These are phyloP conservation scores for Epichloe elymi DNA, from an alignment of 2,329 filamentous ascomycete genomes.

Conservation along the genomic window DNA sequence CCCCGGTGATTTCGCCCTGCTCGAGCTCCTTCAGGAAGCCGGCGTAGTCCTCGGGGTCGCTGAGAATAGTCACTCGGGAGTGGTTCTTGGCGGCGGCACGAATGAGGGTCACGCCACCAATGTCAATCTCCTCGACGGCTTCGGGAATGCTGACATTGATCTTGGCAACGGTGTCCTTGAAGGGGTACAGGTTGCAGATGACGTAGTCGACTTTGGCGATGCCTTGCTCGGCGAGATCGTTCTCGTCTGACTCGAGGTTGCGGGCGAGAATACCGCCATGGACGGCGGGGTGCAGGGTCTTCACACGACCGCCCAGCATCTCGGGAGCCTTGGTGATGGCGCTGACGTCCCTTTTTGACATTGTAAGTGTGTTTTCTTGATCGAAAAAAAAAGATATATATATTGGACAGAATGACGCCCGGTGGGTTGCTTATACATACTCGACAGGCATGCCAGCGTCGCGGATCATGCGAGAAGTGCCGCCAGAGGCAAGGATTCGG, in stretches of 20 bases:
- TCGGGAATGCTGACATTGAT: conserved; percentile 93
- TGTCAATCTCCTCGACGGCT: conserved; percentile 97
- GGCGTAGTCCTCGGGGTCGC: conserved; percentile 84
- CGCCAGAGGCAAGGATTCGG: conserved; percentile 84
- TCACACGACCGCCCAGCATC: conserved; percentile 76
- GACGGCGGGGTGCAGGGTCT: conserved; percentile 93
- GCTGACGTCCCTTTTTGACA: conserved; percentile 59
- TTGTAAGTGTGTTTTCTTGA: too few species aligned
- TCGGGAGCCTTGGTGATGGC: conserved; percentile 94
- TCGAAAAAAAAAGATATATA: too few species aligned
- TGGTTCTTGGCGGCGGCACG: conserved; percentile 98
- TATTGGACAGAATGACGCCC: too few species aligned
- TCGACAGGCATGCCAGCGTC: conserved; percentile 93
- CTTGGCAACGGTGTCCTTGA: conserved; percentile 96
- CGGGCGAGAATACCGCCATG: conserved; percentile 86
- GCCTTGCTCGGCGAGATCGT: conserved; percentile 88
- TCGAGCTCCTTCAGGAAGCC: conserved; percentile 87
- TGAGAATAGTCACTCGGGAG: conserved; percentile 85
- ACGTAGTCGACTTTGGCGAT: conserved; percentile 93
- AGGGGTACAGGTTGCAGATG: conserved; percentile 97
- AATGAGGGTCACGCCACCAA: conserved; percentile 92
- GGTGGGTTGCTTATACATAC: conserved; percentile 34
- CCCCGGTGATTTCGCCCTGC: conserved; percentile 72
- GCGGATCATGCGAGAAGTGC: conserved; percentile 90
- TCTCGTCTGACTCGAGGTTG: conserved; percentile 88